A percentile compares a stretch with the other conserved stretches of the same genome.
Evolutionary conservation across 352 stramenopile genomes (phyloP).

Genomic region (Peronospora destructor): DNA sequence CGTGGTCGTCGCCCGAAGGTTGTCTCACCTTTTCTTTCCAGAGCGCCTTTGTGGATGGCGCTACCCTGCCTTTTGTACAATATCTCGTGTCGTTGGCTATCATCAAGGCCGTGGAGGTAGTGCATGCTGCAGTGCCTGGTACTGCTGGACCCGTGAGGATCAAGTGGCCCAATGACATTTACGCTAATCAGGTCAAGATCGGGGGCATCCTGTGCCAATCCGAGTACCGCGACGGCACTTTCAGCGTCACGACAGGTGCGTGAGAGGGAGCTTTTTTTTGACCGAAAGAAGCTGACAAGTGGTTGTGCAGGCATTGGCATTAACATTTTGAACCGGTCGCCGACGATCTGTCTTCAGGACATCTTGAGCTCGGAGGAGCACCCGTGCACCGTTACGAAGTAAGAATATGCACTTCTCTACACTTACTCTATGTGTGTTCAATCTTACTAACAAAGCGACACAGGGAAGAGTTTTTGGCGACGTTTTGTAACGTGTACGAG

Average conservation of each 20-base stretch:
- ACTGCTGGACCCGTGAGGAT: constrained; percentile 65
- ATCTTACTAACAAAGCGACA: constrained; percentile 4
- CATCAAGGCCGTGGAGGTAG: constrained; percentile 60
- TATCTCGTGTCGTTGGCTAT: constrained; percentile 87
- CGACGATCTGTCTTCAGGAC: constrained; percentile 84
- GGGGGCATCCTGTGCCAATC: constrained; percentile 87
- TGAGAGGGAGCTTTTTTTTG: neutral
- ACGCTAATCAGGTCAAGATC: constrained; percentile 85
- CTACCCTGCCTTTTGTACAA: constrained; percentile 83
- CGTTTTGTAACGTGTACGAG: constrained; percentile 85
- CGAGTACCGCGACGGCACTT: constrained; percentile 70
- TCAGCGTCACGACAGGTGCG: constrained; percentile 77
- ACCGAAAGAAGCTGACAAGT: constrained; percentile 23
- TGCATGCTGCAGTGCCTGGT: constrained; percentile 30
- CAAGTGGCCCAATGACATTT: constrained; percentile 92
- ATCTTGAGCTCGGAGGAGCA: constrained; percentile 50
- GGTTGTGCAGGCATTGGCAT: constrained; percentile 63
- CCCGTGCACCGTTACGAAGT: constrained; percentile 75
- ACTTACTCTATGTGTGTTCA: neutral
- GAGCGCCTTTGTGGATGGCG: constrained; percentile 70
- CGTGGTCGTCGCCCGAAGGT: constrained; percentile 81
- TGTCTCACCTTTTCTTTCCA: constrained; percentile 90
- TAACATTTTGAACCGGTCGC: constrained; percentile 85
- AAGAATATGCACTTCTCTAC: constrained; percentile 9
- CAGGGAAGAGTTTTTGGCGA: constrained; percentile 81